A percentile compares a stretch with the other conserved stretches of the same genome.
These are phyloP conservation scores for Protoeuglena noctilucae DNA, from an alignment of 139 green algal species.

Conservation along the genomic window DNA sequence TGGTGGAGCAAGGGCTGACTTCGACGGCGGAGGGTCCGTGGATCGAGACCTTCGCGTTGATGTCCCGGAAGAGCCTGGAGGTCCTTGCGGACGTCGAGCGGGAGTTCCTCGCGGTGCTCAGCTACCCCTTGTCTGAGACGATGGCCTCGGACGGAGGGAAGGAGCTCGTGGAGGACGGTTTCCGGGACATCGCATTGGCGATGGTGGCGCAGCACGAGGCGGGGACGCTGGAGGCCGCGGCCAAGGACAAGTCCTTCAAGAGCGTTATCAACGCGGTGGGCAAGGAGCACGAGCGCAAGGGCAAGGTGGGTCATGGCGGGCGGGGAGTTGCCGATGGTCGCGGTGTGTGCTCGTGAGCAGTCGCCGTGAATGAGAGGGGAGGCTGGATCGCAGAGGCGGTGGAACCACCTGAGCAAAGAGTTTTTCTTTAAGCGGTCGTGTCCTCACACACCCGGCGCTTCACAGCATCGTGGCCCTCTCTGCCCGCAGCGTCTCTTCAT, in stretches of 20 bases:
- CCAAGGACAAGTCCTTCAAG: slow-evolving; percentile 41
- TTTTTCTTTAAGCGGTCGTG: too few relatives aligned
- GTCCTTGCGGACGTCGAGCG: slow-evolving; percentile 40
- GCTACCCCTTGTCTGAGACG: slow-evolving; percentile 77
- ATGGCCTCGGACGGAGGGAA: slow-evolving; percentile 31
- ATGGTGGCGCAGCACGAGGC: slow-evolving; percentile 55
- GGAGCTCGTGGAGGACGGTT: slow-evolving; percentile 49
- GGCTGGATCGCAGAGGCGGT: too few relatives aligned
- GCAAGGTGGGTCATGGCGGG: too few relatives aligned
- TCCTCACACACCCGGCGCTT: too few relatives aligned
- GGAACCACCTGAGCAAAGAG: too few relatives aligned
- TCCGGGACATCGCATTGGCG: slow-evolving; percentile 48
- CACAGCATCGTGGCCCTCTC: too few relatives aligned
- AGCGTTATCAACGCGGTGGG: slow-evolving; percentile 76
- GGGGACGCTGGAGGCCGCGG: slow-evolving; percentile 54
- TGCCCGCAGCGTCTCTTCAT: slow-evolving; percentile 94
- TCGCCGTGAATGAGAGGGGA: too few relatives aligned
- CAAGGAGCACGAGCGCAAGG: slow-evolving; percentile 89
- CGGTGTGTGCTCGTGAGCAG: too few relatives aligned
- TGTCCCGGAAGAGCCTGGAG: slow-evolving; percentile 16
- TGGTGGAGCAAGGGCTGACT: slow-evolving; percentile 5
- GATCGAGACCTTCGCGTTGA: slow-evolving; percentile 21
- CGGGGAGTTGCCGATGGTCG: too few relatives aligned
- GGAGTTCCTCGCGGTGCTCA: slow-evolving; percentile 46
- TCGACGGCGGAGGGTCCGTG: slow-evolving; percentile 43